These are phyloP conservation scores for Neocatenulostroma microsporum DNA, from an alignment of 2,329 filamentous ascomycete genomes.

Conservation along the genomic window DNA sequence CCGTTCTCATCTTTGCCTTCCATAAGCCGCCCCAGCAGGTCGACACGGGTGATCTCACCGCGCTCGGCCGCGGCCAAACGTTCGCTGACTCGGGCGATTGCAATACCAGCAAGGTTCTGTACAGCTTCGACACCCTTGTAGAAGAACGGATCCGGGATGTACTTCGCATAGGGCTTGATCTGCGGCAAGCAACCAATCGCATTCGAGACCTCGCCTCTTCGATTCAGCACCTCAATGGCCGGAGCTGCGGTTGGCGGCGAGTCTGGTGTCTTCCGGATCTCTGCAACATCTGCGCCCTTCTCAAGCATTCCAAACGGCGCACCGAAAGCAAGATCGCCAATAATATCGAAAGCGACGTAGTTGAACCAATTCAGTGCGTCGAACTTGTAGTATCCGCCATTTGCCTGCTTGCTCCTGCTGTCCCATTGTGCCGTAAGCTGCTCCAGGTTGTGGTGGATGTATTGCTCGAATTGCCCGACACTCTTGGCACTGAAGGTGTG, in stretches of 20 bases:
- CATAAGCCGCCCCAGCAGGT: conserved; percentile 76
- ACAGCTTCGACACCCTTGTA: conserved; percentile 38
- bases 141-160: conserved; percentile 46
- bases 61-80: conserved; percentile 60
- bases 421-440: conserved; percentile 68
- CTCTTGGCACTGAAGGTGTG: conserved; percentile 82
- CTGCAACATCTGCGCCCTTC: conserved; percentile 48
- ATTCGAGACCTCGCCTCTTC: conserved; percentile 72
- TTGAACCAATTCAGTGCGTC: conserved; percentile 69
- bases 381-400: conserved; percentile 44
- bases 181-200: conserved; percentile 66
- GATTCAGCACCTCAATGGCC: conserved; percentile 82
- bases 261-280: conserved; percentile 23
- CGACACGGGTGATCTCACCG: conserved; percentile 54
- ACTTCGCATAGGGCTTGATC: conserved; percentile 72
- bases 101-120: conserved; percentile 76
- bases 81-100: conserved; percentile 69
- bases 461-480: conserved; percentile 68
- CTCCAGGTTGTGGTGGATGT: conserved; percentile 72
- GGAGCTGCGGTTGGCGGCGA: conserved; percentile 24
- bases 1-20: conserved; percentile 77
- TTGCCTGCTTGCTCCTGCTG: conserved; percentile 46
- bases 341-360: conserved; percentile 75
- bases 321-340: conserved; percentile 50
- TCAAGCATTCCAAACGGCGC: conserved; percentile 77